Evolutionary conservation across 495 filamentous ascomycete genomes (phyloP), one percentile per base, ranked within the genome.

Genomic region (Geopyxis carbonaria): DNA sequence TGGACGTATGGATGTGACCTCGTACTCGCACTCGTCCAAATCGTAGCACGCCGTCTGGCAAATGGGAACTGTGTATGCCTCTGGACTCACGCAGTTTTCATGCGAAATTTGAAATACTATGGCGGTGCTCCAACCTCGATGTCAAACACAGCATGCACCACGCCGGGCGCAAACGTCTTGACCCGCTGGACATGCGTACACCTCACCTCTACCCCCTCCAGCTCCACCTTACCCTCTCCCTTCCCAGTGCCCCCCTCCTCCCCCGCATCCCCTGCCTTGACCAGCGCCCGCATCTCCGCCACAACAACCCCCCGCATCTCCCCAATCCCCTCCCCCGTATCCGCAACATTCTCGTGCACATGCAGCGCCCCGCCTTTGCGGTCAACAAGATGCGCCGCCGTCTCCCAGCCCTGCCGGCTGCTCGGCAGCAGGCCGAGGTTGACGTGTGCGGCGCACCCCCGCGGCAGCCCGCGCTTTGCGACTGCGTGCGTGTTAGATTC

Each of bases 141-240:
- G 61, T 93, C 86, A 56, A 84, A 78, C 6, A 93, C 86, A 44
- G 73, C 79, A 63, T 93, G 84, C 72, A 80, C 74, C 0, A 93
- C 76, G 2, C 76, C 83, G n/a, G 86, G 85, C 39, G 81, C 85
- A 65, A 80, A 91, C 14, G 80, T 84, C 68, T 93, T 93, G 39
- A 93, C 83, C 43, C 64, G 60, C 59, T 87, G 77, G 13, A 84
- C 69, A 60, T 89, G 77, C 42, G 73, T 68, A 45, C 79, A 72
- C 24, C 49, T 56, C 3, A 67, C 61, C 27, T 32, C 31, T 22
- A 13, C 41, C 10, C 9, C 27, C n/a, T 40, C 38, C 10, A 33
- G 45, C 35, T 45, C 45, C 31, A 34, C 38, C 10, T 39, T 19
- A 13, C 51, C 40, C 34, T 48, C 45, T 55, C 59, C 59, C 6